phyloP scores from a whole-genome alignment of 768 basidiomycete species.

The Kwoniella mangroviensis region DNA sequence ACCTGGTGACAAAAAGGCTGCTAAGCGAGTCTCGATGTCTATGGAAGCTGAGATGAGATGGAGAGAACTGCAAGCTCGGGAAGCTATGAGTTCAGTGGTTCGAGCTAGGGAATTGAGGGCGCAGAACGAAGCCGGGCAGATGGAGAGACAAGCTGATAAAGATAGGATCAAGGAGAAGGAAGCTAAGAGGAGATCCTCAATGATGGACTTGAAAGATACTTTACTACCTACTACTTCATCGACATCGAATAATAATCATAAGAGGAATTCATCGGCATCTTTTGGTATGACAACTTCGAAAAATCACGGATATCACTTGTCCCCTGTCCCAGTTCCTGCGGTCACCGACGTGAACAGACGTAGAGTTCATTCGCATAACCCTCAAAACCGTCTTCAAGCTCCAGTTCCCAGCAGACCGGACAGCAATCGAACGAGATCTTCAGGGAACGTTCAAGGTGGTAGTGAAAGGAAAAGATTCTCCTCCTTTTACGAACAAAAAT shows the following conservation, averaged over 20 bases:
- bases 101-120: constrained; percentile 33
- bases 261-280: constrained; percentile 19
- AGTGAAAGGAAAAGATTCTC: constrained; percentile 17
- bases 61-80: constrained; percentile 12
- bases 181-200: constrained; percentile 12
- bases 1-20: constrained; percentile 1
- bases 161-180: constrained; percentile 25
- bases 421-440: constrained; percentile 1
- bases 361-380: background rate
- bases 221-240: background rate
- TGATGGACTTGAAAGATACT: constrained; percentile 11
- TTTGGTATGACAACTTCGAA: background rate
- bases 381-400: background rate
- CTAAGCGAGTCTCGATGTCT: constrained; percentile 3
- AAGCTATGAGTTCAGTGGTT: constrained; percentile 35
- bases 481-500: constrained; percentile 37
- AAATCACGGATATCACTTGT: background rate
- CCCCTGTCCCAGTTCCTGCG: background rate
- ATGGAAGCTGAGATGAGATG: constrained; percentile 14
- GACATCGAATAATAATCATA: constrained; percentile 1
- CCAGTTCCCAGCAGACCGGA: constrained; percentile 9
- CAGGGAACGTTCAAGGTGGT: background rate
- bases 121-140: constrained; percentile 28
- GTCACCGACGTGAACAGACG: background rate
- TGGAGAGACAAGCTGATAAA: constrained; percentile 33